phyloP scores from a whole-genome alignment of 2,329 filamentous ascomycete genomes.

The Orbilia blumenaviensis region DNA sequence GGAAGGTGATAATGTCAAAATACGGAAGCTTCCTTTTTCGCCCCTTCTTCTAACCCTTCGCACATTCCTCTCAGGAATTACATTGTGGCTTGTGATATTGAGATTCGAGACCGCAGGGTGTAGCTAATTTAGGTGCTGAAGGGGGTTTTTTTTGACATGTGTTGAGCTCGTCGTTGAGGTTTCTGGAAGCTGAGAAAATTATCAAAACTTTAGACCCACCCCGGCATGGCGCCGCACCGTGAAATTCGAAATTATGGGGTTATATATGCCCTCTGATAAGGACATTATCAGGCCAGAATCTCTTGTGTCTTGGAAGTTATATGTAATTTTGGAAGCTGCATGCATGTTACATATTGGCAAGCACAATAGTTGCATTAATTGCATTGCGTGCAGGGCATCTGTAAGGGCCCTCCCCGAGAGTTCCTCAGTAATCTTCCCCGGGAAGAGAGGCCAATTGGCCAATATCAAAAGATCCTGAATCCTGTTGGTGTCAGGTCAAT shows the following conservation, averaged over 20 bases:
- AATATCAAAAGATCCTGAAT: background rate
- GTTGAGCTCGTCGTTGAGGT: constrained; percentile 6
- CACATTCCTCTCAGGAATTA: background rate
- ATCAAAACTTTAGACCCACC: no score
- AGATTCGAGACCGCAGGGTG: no score
- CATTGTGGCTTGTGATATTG: constrained; percentile 4
- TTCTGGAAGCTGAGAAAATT: background rate
- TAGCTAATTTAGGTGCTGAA: no score
- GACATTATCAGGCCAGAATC: background rate
- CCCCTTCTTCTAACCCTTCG: background rate
- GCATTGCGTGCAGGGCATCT: no score
- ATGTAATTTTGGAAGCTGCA: constrained; percentile 10
- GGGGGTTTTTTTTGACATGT: background rate
- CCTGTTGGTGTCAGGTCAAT: background rate
- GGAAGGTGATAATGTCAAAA: constrained; percentile 5
- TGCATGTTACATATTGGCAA: background rate
- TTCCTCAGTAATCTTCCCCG: background rate
- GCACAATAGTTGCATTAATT: background rate
- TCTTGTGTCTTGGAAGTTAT: background rate
- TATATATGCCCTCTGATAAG: background rate
- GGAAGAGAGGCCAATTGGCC: background rate
- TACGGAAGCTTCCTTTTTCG: background rate
- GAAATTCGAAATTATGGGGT: background rate
- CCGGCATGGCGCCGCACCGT: background rate
- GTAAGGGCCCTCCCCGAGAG: background rate